Evolutionary conservation across 306 rosid species (phyloP).

Genomic region (Myrica gale): DNA sequence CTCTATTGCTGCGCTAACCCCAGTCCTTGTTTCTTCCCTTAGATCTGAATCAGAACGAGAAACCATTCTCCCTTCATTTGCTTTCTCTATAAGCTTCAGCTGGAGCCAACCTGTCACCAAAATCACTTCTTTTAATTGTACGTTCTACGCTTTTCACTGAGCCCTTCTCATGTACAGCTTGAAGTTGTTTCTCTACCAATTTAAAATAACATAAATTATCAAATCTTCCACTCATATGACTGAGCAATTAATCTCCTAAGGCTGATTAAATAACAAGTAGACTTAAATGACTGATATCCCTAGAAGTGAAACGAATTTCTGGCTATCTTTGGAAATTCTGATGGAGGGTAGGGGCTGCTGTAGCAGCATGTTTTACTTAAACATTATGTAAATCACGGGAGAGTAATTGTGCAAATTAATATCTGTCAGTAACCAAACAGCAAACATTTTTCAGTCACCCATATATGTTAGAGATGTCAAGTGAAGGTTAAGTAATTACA

Average conservation of each 20-base stretch:
- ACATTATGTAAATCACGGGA: neutral
- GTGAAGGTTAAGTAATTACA: neutral
- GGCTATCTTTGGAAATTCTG: neutral
- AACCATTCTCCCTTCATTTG: conserved; percentile 55
- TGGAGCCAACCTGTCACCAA: conserved; percentile 80
- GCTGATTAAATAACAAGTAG: neutral
- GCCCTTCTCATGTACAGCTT: neutral
- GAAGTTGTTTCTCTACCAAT: neutral
- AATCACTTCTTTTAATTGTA: conserved; percentile 5
- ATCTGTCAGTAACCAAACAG: neutral
- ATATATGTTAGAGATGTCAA: neutral
- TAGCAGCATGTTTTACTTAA: neutral
- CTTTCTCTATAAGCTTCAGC: conserved; percentile 83
- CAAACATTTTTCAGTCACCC: neutral
- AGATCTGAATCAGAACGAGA: conserved; percentile 33
- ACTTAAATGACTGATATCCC: neutral
- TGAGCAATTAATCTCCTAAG: neutral
- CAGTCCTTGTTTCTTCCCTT: conserved; percentile 54
- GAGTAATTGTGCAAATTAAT: neutral
- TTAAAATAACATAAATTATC: neutral
- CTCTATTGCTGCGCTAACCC: conserved; percentile 84
- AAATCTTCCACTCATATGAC: conserved; percentile 2
- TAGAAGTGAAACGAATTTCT: neutral
- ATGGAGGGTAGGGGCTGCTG: neutral
- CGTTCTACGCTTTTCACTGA: neutral